phyloP scores from a whole-genome alignment of 139 green algal species.

The Axilococcus clingmanii region DNA sequence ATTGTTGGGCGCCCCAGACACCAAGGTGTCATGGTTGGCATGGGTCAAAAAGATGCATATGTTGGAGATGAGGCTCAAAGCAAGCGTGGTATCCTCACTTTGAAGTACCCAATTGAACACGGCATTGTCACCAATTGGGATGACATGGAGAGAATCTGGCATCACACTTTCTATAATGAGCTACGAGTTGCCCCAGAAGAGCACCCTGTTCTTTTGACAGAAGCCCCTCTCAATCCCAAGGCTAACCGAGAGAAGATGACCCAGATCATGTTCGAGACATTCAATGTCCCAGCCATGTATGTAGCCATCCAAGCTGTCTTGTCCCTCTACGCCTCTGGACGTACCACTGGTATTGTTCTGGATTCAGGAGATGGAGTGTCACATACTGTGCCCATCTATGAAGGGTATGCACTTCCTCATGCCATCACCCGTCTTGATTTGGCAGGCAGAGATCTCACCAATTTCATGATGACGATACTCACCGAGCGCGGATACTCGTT shows the following conservation, averaged over 20 bases:
- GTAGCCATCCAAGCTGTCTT: slow-evolving; percentile 96
- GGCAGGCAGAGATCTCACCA: slow-evolving; percentile 91
- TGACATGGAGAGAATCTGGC: slow-evolving; percentile 99
- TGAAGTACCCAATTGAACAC: slow-evolving; percentile 98
- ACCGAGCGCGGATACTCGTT: slow-evolving; percentile 97
- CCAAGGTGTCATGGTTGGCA: slow-evolving; percentile 90
- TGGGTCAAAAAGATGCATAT: slow-evolving; percentile 94
- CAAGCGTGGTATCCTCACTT: slow-evolving; percentile 93
- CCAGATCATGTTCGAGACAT: slow-evolving; percentile 99
- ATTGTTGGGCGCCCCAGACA: slow-evolving; percentile 94
- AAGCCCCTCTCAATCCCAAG: slow-evolving; percentile 97
- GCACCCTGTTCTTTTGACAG: slow-evolving; percentile 97
- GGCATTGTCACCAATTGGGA: slow-evolving; percentile 98
- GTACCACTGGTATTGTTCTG: slow-evolving; percentile 97
- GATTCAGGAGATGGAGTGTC: slow-evolving; percentile 94
- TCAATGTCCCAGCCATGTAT: slow-evolving; percentile 96
- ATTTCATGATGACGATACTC: slow-evolving; percentile 89
- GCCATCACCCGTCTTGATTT: slow-evolving; percentile 94
- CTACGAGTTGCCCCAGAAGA: slow-evolving; percentile 97
- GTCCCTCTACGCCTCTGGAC: slow-evolving; percentile 93
- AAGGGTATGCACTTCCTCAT: slow-evolving; percentile 94
- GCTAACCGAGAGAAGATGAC: slow-evolving; percentile 60
- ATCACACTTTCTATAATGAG: slow-evolving; percentile 99
- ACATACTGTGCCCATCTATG: slow-evolving; percentile 97
- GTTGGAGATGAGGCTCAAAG: slow-evolving; percentile 96